A percentile compares a stretch with the other conserved stretches of the same genome.
Evolutionary conservation across 2,329 filamentous ascomycete species (phyloP).

Genomic region (Colletotrichum limetticola): DNA sequence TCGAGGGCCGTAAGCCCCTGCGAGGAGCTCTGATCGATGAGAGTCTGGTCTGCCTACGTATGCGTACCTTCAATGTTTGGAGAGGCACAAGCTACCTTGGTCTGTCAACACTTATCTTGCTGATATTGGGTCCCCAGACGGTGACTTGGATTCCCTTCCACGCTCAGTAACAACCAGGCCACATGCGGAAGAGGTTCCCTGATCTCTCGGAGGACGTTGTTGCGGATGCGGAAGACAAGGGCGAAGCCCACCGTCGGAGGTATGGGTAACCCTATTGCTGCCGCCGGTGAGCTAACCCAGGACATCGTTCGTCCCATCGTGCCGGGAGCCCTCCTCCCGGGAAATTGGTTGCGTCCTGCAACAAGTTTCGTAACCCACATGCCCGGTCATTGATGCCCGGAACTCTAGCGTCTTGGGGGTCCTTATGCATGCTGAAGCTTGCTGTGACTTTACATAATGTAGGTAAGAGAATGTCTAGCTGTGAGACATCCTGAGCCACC

Average conservation of each 20-base stretch:
- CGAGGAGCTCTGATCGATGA: neutral
- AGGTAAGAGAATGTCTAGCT: neutral
- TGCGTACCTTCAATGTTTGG: neutral
- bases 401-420: neutral
- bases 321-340: slow-evolving; percentile 18
- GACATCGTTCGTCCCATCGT: slow-evolving; percentile 27
- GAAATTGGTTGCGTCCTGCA: slow-evolving; percentile 28
- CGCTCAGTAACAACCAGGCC: neutral
- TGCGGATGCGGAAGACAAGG: slow-evolving; percentile 19
- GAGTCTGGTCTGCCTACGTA: neutral
- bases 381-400: neutral
- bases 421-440: slow-evolving; percentile 7
- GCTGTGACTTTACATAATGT: neutral
- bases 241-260: slow-evolving; percentile 1
- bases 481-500: neutral
- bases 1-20: neutral
- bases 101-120: neutral
- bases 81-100: neutral
- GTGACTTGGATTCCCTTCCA: neutral
- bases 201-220: slow-evolving; percentile 2
- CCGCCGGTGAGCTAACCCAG: neutral
- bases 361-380: slow-evolving; percentile 1
- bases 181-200: neutral
- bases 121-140: neutral
- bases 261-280: slow-evolving; percentile 22